Conservation (phyloP, 805 yeast genomes). For the Lachancea sp. region DNA sequence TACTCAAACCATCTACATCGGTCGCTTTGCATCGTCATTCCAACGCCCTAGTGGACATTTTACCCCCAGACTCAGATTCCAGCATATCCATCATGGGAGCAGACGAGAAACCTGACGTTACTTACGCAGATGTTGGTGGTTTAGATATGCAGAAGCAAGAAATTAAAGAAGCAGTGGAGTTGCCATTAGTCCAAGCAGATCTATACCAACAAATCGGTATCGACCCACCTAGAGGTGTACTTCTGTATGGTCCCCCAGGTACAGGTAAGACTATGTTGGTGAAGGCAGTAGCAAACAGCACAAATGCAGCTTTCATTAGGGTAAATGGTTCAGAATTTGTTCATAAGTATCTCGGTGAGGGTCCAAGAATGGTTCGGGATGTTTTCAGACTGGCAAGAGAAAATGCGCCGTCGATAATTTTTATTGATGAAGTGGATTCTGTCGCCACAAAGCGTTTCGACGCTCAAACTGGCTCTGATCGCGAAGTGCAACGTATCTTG, state of each 20-base stretch:
- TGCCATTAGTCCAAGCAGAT: constrained; percentile 93
- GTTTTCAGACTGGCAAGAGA: constrained; percentile 96
- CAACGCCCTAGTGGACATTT: constrained; percentile 91
- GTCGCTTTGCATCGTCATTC: constrained; percentile 98
- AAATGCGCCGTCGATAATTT: constrained; percentile 93
- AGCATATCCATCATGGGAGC: constrained; percentile 92
- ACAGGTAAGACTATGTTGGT: constrained; percentile 99
- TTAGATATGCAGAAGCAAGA: constrained; percentile 99
- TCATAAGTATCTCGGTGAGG: constrained; percentile 97
- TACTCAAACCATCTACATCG: constrained; percentile 88
- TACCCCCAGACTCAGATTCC: constrained; percentile 98
- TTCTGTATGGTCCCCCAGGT: constrained; percentile 99
- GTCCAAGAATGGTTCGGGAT: constrained; percentile 99
- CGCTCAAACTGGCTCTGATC: constrained; percentile 99
- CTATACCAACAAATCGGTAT: constrained; percentile 95
- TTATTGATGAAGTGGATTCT: constrained; percentile 98
- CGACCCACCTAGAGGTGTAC: constrained; percentile 97
- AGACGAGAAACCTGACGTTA: constrained; percentile 84
- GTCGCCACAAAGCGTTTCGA: constrained; percentile 98
- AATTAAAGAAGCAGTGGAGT: constrained; percentile 95
- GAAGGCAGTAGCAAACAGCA: constrained; percentile 95
- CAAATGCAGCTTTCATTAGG: constrained; percentile 93
- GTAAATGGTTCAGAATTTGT: constrained; percentile 98
- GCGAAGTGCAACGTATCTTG: constrained; percentile 97
- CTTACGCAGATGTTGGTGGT: constrained; percentile 98